A percentile compares a stretch with the other conserved stretches of the same genome.
These are phyloP conservation scores for Isatis tinctoria DNA, from an alignment of 345 rosid genomes.

Conservation along the genomic window DNA sequence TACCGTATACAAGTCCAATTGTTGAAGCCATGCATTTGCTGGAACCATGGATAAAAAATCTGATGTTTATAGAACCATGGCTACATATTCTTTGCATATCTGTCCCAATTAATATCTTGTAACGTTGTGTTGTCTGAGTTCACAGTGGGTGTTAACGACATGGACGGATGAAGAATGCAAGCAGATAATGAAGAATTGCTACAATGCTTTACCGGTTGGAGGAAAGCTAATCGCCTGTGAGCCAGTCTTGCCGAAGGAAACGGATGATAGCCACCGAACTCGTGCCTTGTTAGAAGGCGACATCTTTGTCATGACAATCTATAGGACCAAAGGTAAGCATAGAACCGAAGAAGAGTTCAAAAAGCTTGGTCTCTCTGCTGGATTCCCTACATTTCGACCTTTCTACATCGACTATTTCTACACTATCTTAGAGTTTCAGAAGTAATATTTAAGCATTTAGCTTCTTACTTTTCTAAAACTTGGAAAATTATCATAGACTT, in stretches of 20 bases:
- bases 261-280: constrained; percentile 69
- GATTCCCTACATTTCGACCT: constrained; percentile 54
- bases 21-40: neutral
- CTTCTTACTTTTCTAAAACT: neutral
- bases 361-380: constrained; percentile 58
- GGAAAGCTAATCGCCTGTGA: constrained; percentile 87
- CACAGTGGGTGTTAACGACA: constrained; percentile 76
- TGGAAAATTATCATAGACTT: neutral
- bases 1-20: neutral
- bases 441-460: constrained; percentile 30
- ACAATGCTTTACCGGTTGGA: constrained; percentile 63
- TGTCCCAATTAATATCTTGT: neutral
- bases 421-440: constrained; percentile 73
- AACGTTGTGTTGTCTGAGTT: neutral
- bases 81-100: neutral
- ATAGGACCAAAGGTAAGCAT: constrained; percentile 74
- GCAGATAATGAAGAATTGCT: constrained; percentile 74
- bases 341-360: constrained; percentile 68
- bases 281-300: constrained; percentile 79
- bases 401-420: constrained; percentile 57
- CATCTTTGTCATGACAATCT: constrained; percentile 77
- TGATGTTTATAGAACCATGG: neutral
- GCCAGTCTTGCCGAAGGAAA: constrained; percentile 62
- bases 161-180: constrained; percentile 86
- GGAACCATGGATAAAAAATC: neutral